Evolutionary conservation across 116 monocot species (phyloP), one percentile per base, ranked within the genome.

Genomic region (Zostera marina): DNA sequence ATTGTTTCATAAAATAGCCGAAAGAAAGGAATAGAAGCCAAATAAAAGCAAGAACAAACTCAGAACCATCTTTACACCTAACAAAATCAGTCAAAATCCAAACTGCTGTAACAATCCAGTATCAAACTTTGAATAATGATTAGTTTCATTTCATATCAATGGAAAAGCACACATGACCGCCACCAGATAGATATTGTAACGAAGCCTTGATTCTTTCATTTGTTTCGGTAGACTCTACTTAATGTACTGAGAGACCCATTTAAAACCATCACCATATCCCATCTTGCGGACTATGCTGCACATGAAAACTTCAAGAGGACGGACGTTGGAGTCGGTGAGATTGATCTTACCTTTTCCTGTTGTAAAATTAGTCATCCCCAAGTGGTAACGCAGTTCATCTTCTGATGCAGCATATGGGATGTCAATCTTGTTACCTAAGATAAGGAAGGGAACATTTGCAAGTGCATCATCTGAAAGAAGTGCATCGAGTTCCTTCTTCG

Each of bases 241-340:
- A 61, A 81, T 81, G 59, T 81, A 77, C 68, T 81, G 81, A 21
- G 82, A 82, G 42, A 77, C 25, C 82, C 77, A 82, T 65, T 78
- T 82, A 68, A 78, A 82, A 9, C 78, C 78, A 1, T 82, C 78
- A 38, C 77, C 77, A 22, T 82, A 82, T 1, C 78, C 78, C 78
- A 82, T 82, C 72, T 82, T 77, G 52, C 78, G 77, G 3, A 81
- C 81, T 17, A 81, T 68, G 68, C 81, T 81, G 74, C 81, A 81
- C 81, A 81, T 81, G 74, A 81, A 81, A 9, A 81, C 81, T 54
- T 81, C 81, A 7, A 81, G 71, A 4, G 81, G 81, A 10, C 81
- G 81, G 42, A 81, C 74, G 15, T 77, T 74, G 40, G 81, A 81
- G 9, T 81, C 77, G 0, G 38, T 62, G 1, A 81, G 74, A 65